phyloP scores from a whole-genome alignment of 2,329 filamentous ascomycete species.

The Aureobasidium vineae region DNA sequence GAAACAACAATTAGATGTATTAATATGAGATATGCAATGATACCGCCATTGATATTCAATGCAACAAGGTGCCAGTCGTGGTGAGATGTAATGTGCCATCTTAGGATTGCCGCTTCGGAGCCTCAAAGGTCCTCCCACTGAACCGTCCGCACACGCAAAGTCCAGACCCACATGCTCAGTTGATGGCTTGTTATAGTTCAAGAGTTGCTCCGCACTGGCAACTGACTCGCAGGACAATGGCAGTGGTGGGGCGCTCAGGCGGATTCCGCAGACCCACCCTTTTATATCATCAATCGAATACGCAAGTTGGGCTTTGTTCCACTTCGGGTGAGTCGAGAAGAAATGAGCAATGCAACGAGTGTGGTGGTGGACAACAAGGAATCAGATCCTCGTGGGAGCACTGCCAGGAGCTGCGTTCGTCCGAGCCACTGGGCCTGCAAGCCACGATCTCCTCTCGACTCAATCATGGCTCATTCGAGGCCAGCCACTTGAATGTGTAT shows the following conservation, averaged over 20 bases:
- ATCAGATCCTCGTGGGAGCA: not conserved
- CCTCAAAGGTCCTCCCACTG: not conserved
- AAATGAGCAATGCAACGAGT: not conserved
- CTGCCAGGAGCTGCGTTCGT: constrained; percentile 1
- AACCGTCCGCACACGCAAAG: not conserved
- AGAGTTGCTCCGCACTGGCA: not conserved
- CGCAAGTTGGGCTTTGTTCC: not conserved
- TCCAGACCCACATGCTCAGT: not conserved
- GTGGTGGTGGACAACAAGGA: not conserved
- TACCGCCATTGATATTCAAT: not conserved
- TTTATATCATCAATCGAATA: not conserved
- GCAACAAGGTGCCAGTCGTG: not conserved
- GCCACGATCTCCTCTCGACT: not conserved
- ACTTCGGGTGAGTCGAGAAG: not conserved
- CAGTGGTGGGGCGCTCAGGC: not conserved
- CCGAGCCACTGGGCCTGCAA: not conserved
- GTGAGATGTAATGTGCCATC: not conserved
- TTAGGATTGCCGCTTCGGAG: not conserved
- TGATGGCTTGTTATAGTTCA: not conserved
- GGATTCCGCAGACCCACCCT: too few relatives aligned
- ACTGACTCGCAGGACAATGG: not conserved
- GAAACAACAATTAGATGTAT: not conserved
- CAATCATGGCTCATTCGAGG: not conserved
- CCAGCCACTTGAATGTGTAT: constrained; percentile 1
- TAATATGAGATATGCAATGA: not conserved